Evolutionary conservation across 192 early-diverging fungal genomes (phyloP).

Genomic region (Coemansia guatemalensis): DNA sequence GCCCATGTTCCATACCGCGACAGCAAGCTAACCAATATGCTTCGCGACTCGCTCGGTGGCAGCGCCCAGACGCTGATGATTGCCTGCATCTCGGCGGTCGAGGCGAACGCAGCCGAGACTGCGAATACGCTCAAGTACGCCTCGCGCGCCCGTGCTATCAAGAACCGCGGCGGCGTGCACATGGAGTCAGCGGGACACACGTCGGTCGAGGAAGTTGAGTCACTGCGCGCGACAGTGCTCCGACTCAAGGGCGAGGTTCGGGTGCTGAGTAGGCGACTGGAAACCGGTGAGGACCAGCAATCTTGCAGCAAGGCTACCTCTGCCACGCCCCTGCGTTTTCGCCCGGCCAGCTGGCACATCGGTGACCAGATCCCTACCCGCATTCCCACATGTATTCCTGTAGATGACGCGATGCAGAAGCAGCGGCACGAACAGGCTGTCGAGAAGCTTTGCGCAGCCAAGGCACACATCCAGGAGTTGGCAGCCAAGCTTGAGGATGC

Average conservation of each 20-base stretch:
- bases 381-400: conserved; percentile 24
- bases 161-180: no score
- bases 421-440: conserved; percentile 16
- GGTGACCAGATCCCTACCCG: conserved; percentile 12
- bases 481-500: conserved; percentile 59
- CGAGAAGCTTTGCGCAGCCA: conserved; percentile 14
- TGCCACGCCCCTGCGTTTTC: background rate
- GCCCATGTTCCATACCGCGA: conserved; percentile 98
- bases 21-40: conserved; percentile 91
- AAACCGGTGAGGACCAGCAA: conserved; percentile 12
- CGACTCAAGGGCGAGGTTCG: conserved; percentile 62
- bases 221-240: conserved; percentile 59
- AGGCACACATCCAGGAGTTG: conserved; percentile 28
- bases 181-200: conserved; percentile 62
- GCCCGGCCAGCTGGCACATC: background rate
- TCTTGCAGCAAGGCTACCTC: no score
- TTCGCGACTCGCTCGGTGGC: conserved; percentile 94
- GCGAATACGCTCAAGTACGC: no score
- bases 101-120: no score
- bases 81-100: no score
- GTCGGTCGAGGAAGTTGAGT: conserved; percentile 60
- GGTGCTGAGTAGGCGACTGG: conserved; percentile 25
- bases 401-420: conserved; percentile 32
- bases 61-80: no score
- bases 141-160: no score